Base-by-base conservation (phyloP, 768 basidiomycete species). In the Strobilomyces dryophilus region DNA sequence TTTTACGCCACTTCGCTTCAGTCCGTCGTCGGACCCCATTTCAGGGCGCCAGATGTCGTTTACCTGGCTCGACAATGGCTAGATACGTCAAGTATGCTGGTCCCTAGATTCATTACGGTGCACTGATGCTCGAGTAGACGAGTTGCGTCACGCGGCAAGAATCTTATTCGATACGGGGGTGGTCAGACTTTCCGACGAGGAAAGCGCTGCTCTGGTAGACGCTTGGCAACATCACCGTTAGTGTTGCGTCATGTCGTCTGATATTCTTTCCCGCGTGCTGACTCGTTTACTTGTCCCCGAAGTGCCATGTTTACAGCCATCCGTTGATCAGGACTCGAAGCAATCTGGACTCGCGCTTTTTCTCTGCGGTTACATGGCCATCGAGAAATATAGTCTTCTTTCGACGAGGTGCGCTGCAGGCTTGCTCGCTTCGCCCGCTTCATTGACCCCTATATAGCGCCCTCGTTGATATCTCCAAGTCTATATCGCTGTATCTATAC, bases 381-480 rank as follows among this genome's bases (percentile, higher is more conserved):
- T 84, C 27, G 87, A 91, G 61, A 87, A 88, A 61, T 89, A 89
- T 62, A 84, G 78, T 53, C 69, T 92, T 2, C 74, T 98, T 26
- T 82, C 87, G 8, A 77, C 84, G 1, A 81, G 76, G 95, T 93
- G 63, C 74, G 57, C 47, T 12, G 14, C 32, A 0, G 10, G 1
- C 17, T 32, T 14, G 5, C 37, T 15, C 29, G 29, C 27, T 14
- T 41, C 9, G 42, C 5, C 24, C 10, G 5, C 7, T 42, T 3
- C 20, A 35, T 35, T 45, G 47, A 53, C 52, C 45, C 11, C 27
- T 40, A 44, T 40, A 1, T 58, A 95, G 93, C 51, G 77, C 84
- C 1, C 77, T 99, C 18, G 86, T 82, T 21, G 89, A 95, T 57
- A 84, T 93, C 47, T 85, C 95, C 1, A 87, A 86, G 62, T 95